Evolutionary conservation across 2,329 filamentous ascomycete species (phyloP), one percentile per base, ranked within the genome.

Genomic region (Gyromitra esculenta): DNA sequence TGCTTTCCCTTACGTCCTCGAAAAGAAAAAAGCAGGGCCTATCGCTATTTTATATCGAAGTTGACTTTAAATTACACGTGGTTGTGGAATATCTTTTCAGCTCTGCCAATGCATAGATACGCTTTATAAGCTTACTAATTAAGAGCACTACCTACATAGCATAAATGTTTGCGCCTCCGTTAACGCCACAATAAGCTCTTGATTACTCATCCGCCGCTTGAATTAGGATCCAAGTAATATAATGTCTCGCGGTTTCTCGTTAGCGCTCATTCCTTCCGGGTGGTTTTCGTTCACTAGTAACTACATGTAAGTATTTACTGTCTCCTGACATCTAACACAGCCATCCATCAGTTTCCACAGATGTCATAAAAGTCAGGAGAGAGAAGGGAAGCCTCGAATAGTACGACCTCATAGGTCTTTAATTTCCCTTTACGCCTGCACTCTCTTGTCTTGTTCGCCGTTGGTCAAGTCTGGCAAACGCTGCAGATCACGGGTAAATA

Each of bases 401-500:
- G 15, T 15, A 45, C 41, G 1, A 9, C 9, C 0, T 15, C 8
- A 52, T 18, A 8, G 2, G 15, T 52, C 1, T 52, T 45, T 45
- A 45, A 21, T 52, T 52, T 52, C 48, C 48, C 48, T 8, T 8
- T 52, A 9, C 6, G 48, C 48, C 15, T 52, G n/a, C 8, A 18
- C 18, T 52, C 15, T 52, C n/a, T 52, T 31, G 25, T 31, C 4
- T 31, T 31, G 4, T 31, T 31, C 25, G 4, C 25, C 25, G 25
- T 4, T 31, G 25, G 25, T 4, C 25, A 31, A 31, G 25, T 31
- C 25, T 15, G 48, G 48, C n/a, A 52, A 52, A 52, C 7, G 18
- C 18, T 15, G 48, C 48, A 52, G 48, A 52, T 52, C 48, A 52
- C 48, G 48, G 48, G 48, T 52, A 52, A 52, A 52, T 21, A 52